Evolutionary conservation across 768 basidiomycete genomes (phyloP).

Genomic region (Tulasnella sp.): DNA sequence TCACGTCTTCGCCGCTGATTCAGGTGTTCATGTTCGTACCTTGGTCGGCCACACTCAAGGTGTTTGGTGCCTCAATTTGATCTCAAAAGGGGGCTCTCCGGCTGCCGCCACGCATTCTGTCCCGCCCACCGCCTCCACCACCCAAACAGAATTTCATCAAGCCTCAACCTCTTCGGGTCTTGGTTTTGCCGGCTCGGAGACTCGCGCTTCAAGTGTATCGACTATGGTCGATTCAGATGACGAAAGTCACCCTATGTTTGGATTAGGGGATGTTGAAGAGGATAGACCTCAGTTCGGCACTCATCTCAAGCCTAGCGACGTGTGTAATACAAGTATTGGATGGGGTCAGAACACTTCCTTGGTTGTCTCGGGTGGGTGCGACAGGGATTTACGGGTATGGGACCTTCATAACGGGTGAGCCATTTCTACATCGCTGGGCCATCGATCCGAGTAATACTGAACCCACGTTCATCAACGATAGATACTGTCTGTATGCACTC

Average conservation of each 20-base stretch:
- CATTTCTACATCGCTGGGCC: background rate
- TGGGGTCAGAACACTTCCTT: conserved; percentile 81
- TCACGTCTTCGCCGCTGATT: conserved; percentile 68
- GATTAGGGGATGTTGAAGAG: conserved; percentile 7
- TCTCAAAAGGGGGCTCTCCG: conserved; percentile 45
- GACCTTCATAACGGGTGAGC: conserved; percentile 72
- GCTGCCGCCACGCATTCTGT: background rate
- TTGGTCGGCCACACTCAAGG: conserved; percentile 75
- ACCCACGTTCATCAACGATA: conserved; percentile 16
- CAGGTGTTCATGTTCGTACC: conserved; percentile 62
- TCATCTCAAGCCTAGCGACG: conserved; percentile 28
- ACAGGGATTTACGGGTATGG: conserved; percentile 86
- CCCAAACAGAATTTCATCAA: background rate
- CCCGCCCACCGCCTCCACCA: background rate
- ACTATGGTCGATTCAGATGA: background rate
- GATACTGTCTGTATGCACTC: conserved; percentile 63
- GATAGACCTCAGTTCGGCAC: conserved; percentile 19
- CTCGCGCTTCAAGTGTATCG: background rate
- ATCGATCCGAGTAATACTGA: background rate
- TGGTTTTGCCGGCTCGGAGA: background rate
- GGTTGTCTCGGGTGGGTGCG: conserved; percentile 86
- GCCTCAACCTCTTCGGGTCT: background rate
- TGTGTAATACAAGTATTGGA: conserved; percentile 59
- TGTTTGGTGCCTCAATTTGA: conserved; percentile 84
- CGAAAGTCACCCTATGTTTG: background rate